Conservation (phyloP, 2,329 filamentous ascomycete genomes). For the Pseudophaeomoniella oleicola region DNA sequence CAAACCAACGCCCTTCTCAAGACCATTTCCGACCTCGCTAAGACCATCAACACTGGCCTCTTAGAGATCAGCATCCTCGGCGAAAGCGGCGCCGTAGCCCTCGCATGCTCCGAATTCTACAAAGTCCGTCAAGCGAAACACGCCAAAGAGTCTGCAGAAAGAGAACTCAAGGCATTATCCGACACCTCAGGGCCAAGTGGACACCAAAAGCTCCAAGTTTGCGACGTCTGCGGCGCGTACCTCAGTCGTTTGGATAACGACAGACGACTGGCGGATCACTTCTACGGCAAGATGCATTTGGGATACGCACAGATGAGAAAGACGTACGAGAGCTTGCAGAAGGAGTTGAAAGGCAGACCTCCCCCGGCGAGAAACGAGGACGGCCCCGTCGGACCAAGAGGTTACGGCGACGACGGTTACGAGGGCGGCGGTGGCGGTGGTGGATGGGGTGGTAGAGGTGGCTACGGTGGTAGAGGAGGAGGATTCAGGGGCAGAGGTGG, state of each 20-base stretch:
- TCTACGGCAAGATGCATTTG: slow-evolving; percentile 98
- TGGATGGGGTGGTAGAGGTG: slow-evolving; percentile 35
- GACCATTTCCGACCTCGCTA: slow-evolving; percentile 65
- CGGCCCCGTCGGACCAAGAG: slow-evolving; percentile 21
- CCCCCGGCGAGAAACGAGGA: slow-evolving; percentile 38
- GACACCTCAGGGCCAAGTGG: slow-evolving; percentile 88
- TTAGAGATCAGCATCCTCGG: slow-evolving; percentile 76
- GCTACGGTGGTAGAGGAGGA: slow-evolving; percentile 30
- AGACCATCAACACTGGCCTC: slow-evolving; percentile 67
- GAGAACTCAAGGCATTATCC: slow-evolving; percentile 75
- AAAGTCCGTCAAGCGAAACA: slow-evolving; percentile 68
- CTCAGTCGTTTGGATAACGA: slow-evolving; percentile 88
- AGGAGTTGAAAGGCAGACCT: slow-evolving; percentile 64
- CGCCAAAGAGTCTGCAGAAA: slow-evolving; percentile 69
- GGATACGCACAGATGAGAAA: slow-evolving; percentile 98
- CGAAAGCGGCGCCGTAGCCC: slow-evolving; percentile 64
- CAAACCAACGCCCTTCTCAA: slow-evolving; percentile 87
- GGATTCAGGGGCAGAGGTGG: slow-evolving; percentile 33
- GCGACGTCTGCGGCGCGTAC: slow-evolving; percentile 95
- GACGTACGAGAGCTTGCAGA: slow-evolving; percentile 72
- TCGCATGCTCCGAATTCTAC: slow-evolving; percentile 77
- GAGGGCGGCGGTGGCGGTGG: slow-evolving; percentile 37
- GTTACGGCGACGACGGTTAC: slow-evolving; percentile 28
- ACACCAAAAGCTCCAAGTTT: slow-evolving; percentile 96
- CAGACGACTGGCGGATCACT: slow-evolving; percentile 83